Evolutionary conservation across 495 filamentous ascomycete genomes (phyloP).

Genomic region (Hyaloscypha finlandica): DNA sequence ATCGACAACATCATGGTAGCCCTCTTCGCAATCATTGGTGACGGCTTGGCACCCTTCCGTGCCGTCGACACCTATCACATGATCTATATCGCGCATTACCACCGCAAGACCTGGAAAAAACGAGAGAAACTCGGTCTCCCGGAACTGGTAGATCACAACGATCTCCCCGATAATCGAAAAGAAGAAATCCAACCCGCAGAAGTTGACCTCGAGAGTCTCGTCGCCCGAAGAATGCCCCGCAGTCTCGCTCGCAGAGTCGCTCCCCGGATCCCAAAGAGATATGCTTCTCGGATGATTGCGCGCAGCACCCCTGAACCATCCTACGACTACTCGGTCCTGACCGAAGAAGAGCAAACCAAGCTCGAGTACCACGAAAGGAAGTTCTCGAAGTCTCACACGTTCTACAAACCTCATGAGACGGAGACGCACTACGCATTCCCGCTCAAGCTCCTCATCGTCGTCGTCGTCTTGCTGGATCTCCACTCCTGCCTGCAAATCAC

Average conservation of each 20-base stretch:
- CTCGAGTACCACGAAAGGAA: constrained; percentile 72
- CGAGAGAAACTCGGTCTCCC: constrained; percentile 62
- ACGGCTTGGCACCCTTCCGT: constrained; percentile 73
- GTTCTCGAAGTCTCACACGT: constrained; percentile 74
- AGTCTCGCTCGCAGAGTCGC: constrained; percentile 10
- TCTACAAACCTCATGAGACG: constrained; percentile 84
- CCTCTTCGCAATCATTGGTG: constrained; percentile 74
- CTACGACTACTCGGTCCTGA: constrained; percentile 54
- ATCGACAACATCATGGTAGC: constrained; percentile 77
- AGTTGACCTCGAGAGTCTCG: constrained; percentile 49
- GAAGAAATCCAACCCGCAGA: constrained; percentile 43
- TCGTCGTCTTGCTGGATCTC: constrained; percentile 73
- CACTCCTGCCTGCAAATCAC: constrained; percentile 74
- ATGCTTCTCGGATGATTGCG: constrained; percentile 17
- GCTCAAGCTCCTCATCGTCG: constrained; percentile 64
- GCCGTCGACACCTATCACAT: constrained; percentile 74
- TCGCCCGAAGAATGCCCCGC: constrained; percentile 33
- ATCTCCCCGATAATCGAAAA: constrained; percentile 52
- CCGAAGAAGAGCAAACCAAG: constrained; percentile 58
- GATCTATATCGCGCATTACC: constrained; percentile 44
- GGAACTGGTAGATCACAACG: constrained; percentile 67
- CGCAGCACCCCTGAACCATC: constrained; percentile 11
- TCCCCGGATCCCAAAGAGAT: constrained; percentile 19
- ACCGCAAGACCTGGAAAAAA: constrained; percentile 70
- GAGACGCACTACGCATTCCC: constrained; percentile 78